Conservation (phyloP, 768 basidiomycete species). For the Calvatia gigantea region DNA sequence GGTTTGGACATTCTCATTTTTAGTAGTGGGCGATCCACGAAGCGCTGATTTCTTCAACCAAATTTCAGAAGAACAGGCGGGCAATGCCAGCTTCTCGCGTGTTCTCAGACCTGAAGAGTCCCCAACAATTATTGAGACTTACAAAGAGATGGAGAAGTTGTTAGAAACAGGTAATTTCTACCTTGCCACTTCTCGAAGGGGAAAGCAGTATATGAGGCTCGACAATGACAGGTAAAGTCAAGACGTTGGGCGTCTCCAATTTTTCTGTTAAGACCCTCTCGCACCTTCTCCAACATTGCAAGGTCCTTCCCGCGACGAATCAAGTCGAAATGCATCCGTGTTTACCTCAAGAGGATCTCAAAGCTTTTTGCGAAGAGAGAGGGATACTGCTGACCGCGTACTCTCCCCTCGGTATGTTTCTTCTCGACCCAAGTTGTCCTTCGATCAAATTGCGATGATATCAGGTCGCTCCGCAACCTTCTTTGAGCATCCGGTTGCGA, state of each 20-base stretch:
- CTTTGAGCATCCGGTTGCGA: conserved; percentile 30
- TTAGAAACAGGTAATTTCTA: conserved; percentile 22
- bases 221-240: no score
- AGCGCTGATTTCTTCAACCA: neutral
- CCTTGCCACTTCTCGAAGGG: no score
- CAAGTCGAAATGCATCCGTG: conserved; percentile 59
- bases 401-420: conserved; percentile 34
- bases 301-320: conserved; percentile 49
- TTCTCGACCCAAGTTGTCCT: neutral
- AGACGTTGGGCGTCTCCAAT: conserved; percentile 55
- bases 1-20: neutral
- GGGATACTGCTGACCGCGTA: conserved; percentile 51
- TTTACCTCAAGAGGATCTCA: conserved; percentile 47
- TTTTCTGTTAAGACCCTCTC: conserved; percentile 44
- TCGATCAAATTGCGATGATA: neutral
- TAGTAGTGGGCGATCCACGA: neutral
- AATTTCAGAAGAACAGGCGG: neutral
- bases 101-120: conserved; percentile 18
- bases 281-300: conserved; percentile 39
- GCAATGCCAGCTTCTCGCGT: conserved; percentile 6
- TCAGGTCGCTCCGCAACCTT: conserved; percentile 23
- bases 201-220: no score
- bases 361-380: conserved; percentile 43
- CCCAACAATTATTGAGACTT: conserved; percentile 23
- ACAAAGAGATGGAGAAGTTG: conserved; percentile 25